Evolutionary conservation across 1,139 yeast species (phyloP), one percentile per base, ranked within the genome.

Genomic region (Zhuliangozyma blackwelliae): DNA sequence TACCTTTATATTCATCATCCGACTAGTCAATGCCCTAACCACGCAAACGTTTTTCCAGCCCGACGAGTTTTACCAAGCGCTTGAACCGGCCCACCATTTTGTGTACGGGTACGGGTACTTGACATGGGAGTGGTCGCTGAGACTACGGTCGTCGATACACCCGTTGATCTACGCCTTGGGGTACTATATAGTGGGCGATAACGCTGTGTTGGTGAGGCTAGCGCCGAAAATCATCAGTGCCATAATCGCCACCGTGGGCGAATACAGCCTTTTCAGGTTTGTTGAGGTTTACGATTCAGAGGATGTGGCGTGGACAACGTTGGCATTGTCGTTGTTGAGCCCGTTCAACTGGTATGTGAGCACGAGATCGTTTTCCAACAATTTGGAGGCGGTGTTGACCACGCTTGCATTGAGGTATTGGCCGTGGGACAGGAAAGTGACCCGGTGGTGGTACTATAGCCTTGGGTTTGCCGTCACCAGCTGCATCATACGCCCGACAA

Each of bases 101-200:
- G 82, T 82, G 0, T 89, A 72, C 56, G 92, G 94, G 1, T 83
- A 81, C 44, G 98, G 98, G 0, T 79, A 80, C 50, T 55, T 80
- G 33, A 89, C 98, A 0, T 94, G 99, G 98, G 99, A 94, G 59
- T 94, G 98, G 98, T 54, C 65, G 27, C 67, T 72, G 35, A 82
- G 79, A 2, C 62, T 94, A 8, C 63, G 99, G 42, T 83, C 95
- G 11, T 80, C 87, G 29, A 61, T 85, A 0, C 94, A 89, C 51
- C 97, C 98, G 0, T 59, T 82, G 35, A 42, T 90, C 1, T 89
- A 86, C 55, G 73, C 78, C 2, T 40, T 53, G 1, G 74, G 66
- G 1, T 71, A 69, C 48, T 48, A 52, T 36, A 1, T 59, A 1
- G 55, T 47, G 3, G 39, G 48, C 5, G 49, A 46, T 10, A 40